These are phyloP conservation scores for Poa annua DNA, from an alignment of 176 grass and related monocot genomes.

Conservation along the genomic window DNA sequence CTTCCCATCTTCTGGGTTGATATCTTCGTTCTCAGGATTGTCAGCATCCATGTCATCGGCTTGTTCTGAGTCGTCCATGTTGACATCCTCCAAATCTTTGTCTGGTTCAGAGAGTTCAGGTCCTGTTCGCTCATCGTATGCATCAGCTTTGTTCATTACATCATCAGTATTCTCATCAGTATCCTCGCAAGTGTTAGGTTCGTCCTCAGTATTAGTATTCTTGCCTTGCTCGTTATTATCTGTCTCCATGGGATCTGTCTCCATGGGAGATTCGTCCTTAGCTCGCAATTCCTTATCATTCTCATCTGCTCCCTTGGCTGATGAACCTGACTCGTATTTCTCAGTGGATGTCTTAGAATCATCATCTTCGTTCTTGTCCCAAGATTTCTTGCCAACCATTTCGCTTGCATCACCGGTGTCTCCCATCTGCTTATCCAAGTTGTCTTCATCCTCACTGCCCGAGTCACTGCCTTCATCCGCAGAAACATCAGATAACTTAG, in stretches of 20 bases:
- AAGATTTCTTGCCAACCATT: conserved; percentile 75
- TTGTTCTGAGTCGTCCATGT: conserved; percentile 59
- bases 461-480: conserved; percentile 66
- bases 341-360: conserved; percentile 65
- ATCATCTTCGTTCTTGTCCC: conserved; percentile 82
- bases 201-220: conserved; percentile 55
- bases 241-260: conserved; percentile 62
- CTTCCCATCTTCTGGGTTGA: conserved; percentile 48
- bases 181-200: conserved; percentile 58
- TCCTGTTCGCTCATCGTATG: conserved; percentile 78
- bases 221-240: conserved; percentile 53
- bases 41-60: conserved; percentile 45
- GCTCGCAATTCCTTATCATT: conserved; percentile 76
- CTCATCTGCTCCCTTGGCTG: conserved; percentile 60
- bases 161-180: conserved; percentile 51
- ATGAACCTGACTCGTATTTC: conserved; percentile 82
- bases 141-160: conserved; percentile 70
- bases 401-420: conserved; percentile 77
- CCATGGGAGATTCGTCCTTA: conserved; percentile 73
- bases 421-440: conserved; percentile 93
- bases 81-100: conserved; percentile 57
- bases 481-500: conserved; percentile 69
- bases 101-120: conserved; percentile 65
- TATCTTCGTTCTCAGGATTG: conserved; percentile 47
- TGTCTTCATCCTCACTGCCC: conserved; percentile 66